Base-by-base conservation (phyloP, 805 yeast species). In the Candida golubevii region DNA sequence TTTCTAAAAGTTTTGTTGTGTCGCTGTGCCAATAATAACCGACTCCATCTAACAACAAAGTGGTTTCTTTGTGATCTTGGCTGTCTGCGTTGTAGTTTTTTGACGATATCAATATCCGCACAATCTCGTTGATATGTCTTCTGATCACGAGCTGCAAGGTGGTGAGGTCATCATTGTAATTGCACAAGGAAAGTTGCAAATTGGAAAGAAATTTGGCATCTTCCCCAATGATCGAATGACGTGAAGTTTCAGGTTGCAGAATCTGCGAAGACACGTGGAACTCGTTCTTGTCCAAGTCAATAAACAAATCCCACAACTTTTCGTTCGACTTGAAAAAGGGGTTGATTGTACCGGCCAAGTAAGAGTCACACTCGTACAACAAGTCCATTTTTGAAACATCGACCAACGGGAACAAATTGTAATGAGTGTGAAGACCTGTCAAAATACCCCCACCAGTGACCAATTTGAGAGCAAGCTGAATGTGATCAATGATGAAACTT, bases 341-440 rank as follows among this genome's bases (percentile, higher is more conserved):
- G 56, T 84, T 84, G 34, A 83, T 78, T 3, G 88, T 82, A 4
- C 91, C 91, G 2, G 85, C 74, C 38, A 84, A 63, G 52, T 67
- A 78, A 27, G 64, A 65, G 28, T 54, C 66, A 48, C 65, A 71
- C 41, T 56, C 63, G 47, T 69, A 68, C 40, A 80, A 59, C 1
- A 74, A 50, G 46, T 78, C 81, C 36, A 81, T 63, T 47, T 79
- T 74, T 2, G 83, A 77, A 1, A 82, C 75, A 50, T 83, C 89
- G 35, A 81, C 65, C 28, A 80, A 72, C 2, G 89, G 89, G 51
- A 78, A 75, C 23, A 79, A 48, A 62, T 70, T 56, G 65, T 60
- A 54, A 62, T 66, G 54, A 26, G 64, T 56, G 29, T 69, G 55
- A 36, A 67, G 36, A 39, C 77, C 69, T 50, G 73, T 54, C 57